Conservation (phyloP, 805 yeast species). For the Peterozyma xylosa region DNA sequence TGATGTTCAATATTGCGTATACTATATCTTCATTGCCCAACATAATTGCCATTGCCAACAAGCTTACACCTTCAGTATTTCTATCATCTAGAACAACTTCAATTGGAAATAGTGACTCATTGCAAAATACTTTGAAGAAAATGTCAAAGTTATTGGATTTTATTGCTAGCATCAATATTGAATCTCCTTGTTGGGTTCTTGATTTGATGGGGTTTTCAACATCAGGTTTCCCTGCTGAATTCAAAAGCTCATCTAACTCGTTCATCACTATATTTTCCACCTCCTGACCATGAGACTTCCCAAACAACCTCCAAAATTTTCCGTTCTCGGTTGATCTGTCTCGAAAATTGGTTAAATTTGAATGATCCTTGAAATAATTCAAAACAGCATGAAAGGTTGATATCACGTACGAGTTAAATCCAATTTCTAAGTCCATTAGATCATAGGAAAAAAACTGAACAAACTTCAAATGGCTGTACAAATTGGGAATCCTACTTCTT, state of each 20-base stretch:
- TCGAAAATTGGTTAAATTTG: constrained; percentile 28
- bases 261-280: constrained; percentile 3
- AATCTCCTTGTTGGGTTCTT: constrained; percentile 56
- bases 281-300: constrained; percentile 16
- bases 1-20: constrained; percentile 34
- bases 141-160: constrained; percentile 35
- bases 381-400: constrained; percentile 83
- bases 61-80: constrained; percentile 43
- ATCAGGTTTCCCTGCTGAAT: constrained; percentile 9
- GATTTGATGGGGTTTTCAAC: constrained; percentile 23
- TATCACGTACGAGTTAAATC: constrained; percentile 66
- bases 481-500: constrained; percentile 47
- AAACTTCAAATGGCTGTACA: constrained; percentile 61
- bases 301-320: constrained; percentile 41
- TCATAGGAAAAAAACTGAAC: constrained; percentile 49
- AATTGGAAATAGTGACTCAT: constrained; percentile 42
- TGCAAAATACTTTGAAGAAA: constrained; percentile 38
- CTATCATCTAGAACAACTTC: constrained; percentile 65
- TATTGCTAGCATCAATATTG: constrained; percentile 59
- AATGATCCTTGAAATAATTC: constrained; percentile 42
- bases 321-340: constrained; percentile 38
- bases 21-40: constrained; percentile 41
- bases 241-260: constrained; percentile 10
- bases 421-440: constrained; percentile 37
- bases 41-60: constrained; percentile 57